Base-by-base conservation (phyloP, 2,329 filamentous ascomycete species). In the Ophiocordyceps polyrhachis-furcata region DNA sequence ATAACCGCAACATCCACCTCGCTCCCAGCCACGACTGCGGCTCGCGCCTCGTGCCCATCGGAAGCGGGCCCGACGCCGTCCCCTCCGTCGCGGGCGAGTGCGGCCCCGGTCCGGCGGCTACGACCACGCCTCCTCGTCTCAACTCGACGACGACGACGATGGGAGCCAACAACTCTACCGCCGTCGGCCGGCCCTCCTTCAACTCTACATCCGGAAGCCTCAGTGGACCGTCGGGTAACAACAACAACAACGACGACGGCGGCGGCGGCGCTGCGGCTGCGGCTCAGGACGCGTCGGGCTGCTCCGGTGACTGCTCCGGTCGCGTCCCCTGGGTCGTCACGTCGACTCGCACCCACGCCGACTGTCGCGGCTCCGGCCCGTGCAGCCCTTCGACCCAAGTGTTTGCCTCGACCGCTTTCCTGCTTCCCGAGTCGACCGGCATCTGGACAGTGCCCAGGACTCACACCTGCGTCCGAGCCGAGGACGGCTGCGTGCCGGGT, bases 301-400 rank as follows among this genome's bases (percentile, higher is more conserved):
- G 25, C 9, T 28, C 25, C 7, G 25, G 25, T 7, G 25, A 28
- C 25, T 35, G 31, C 31, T 35, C 31, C 31, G 31, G 31, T 48
- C 32, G 50, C 64, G 44, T 61, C 59, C 23, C 31, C 14, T 35
- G 31, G 31, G 61, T 69, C 53, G 58, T 73, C 61, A 73, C 68
- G 62, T 60, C 65, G 52, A 75, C 71, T 49, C 65, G 66, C 53
- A 64, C 72, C 56, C 62, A 70, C 53, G 75, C 70, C 54, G 68
- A 67, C 37, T 77, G 74, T 66, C 65, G 63, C 41, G 66, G 73
- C 42, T 65, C 66, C 45, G 72, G 45, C 14, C 42, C 51, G 14
- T 57, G 55, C 47, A 35, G 41, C 47, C 49, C 51, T 43, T 49
- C 47, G 35, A 53, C 57, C 12, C 50, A 58, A 44, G 47, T 56